phyloP scores from a whole-genome alignment of 169 alveolate genomes.

The Plasmodium yoelii region DNA sequence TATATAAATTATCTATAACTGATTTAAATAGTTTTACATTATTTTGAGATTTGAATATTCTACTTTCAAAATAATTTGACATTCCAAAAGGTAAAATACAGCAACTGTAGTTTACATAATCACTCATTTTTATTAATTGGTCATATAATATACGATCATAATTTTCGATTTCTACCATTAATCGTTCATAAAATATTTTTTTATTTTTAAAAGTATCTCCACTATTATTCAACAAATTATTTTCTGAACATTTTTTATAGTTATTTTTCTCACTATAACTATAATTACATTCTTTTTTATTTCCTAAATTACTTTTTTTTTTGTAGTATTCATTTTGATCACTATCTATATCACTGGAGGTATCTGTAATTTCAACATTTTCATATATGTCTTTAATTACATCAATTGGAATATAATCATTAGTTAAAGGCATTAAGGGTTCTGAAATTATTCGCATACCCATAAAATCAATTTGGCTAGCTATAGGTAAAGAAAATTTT shows the following conservation, averaged over 20 bases:
- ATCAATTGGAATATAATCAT: constrained; percentile 27
- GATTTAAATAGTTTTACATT: constrained; percentile 77
- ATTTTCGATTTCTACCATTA: constrained; percentile 75
- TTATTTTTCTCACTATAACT: background rate
- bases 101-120: constrained; percentile 74
- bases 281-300: constrained; percentile 1
- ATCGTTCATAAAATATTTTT: constrained; percentile 67
- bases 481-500: constrained; percentile 80
- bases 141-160: constrained; percentile 60
- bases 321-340: constrained; percentile 7
- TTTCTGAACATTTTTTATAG: background rate
- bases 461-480: constrained; percentile 82
- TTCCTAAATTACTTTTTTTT: no score
- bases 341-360: constrained; percentile 23
- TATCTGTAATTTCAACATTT: constrained; percentile 34
- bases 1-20: constrained; percentile 73
- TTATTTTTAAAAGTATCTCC: constrained; percentile 27
- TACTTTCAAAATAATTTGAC: constrained; percentile 73
- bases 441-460: constrained; percentile 84
- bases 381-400: constrained; percentile 47
- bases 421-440: constrained; percentile 80
- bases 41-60: constrained; percentile 54
- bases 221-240: background rate
- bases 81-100: constrained; percentile 82
- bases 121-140: constrained; percentile 71